A percentile compares a stretch with the other conserved stretches of the same genome.
phyloP scores from a whole-genome alignment of 2,329 filamentous ascomycete genomes.

The Aureobasidium uvarum region DNA sequence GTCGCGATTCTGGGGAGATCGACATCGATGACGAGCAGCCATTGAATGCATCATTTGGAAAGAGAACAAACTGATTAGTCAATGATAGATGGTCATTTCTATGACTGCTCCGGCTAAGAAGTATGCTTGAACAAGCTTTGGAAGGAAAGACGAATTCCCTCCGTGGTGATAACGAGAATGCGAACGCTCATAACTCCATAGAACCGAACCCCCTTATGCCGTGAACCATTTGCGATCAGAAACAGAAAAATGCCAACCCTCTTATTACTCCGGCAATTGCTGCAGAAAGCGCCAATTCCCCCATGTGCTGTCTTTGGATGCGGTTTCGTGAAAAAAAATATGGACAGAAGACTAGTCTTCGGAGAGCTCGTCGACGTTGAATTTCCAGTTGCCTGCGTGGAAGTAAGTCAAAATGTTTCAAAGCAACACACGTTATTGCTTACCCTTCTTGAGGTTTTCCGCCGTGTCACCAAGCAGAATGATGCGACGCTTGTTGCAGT shows the following conservation, averaged over 20 bases:
- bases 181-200: conserved; percentile 11
- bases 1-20: not conserved
- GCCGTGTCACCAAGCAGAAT: conserved; percentile 92
- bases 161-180: not conserved
- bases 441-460: conserved; percentile 84
- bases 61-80: not conserved
- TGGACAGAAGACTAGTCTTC: not conserved
- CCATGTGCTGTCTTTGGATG: conserved; percentile 15
- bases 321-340: conserved; percentile 11
- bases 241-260: conserved; percentile 4
- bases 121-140: not conserved
- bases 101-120: conserved; percentile 6
- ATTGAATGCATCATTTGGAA: too few species aligned
- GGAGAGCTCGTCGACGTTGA: conserved; percentile 32
- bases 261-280: conserved; percentile 2
- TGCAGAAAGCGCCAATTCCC: not conserved
- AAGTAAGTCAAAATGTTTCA: conserved; percentile 19
- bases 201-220: not conserved
- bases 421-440: conserved; percentile 38
- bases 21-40: not conserved
- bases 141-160: not conserved
- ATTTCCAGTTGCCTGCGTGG: conserved; percentile 38
- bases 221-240: not conserved
- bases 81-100: conserved; percentile 5
- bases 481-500: conserved; percentile 88